Evolutionary conservation across 2,329 filamentous ascomycete species (phyloP).

Genomic region (Catunica adiposa): DNA sequence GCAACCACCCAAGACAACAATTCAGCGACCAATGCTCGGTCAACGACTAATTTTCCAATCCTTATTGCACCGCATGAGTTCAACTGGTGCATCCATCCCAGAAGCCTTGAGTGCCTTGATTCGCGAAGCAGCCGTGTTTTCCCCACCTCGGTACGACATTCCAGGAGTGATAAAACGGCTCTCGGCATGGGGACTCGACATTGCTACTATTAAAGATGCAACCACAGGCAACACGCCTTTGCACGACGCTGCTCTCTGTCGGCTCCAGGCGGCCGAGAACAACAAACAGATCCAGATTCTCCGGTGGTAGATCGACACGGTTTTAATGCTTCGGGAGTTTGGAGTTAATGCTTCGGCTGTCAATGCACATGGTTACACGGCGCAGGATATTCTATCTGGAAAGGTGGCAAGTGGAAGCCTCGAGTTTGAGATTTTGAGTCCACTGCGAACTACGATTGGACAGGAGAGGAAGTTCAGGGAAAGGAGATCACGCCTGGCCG

Average conservation of each 20-base stretch:
- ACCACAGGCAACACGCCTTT: constrained; percentile 8
- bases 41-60: constrained; percentile 3
- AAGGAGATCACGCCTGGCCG: not conserved
- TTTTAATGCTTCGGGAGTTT: constrained; percentile 1
- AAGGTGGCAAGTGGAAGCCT: not conserved
- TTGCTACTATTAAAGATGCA: not conserved
- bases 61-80: constrained; percentile 2
- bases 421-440: constrained; percentile 4
- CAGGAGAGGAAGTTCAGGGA: not conserved
- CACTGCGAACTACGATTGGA: not conserved
- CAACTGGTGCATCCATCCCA: not conserved
- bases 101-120: constrained; percentile 6
- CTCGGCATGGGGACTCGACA: constrained; percentile 7
- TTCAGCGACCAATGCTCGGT: not conserved
- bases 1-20: constrained; percentile 9
- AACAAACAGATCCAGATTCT: constrained; percentile 3
- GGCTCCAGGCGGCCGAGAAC: not conserved
- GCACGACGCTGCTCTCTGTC: constrained; percentile 9
- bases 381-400: constrained; percentile 8
- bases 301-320: constrained; percentile 7
- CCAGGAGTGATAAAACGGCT: constrained; percentile 5
- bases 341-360: constrained; percentile 7
- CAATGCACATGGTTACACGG: constrained; percentile 3
- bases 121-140: constrained; percentile 2
- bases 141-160: constrained; percentile 7